Base-by-base conservation (phyloP, 2,329 filamentous ascomycete species). In the Sclerotinia borealis region DNA sequence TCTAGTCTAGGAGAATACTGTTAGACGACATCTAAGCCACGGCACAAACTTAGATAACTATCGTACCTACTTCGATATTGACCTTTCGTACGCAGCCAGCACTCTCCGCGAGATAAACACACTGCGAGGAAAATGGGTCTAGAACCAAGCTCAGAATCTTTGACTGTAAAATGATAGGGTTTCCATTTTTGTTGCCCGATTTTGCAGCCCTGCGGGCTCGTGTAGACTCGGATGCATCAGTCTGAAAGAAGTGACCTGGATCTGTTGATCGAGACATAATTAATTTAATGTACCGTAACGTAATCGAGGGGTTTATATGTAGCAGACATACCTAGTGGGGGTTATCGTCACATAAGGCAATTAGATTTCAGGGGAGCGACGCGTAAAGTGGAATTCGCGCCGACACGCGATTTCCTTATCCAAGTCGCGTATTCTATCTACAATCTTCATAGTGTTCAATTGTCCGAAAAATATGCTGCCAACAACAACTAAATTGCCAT, bases 161-260 rank as follows among this genome's bases (percentile, higher is more conserved):
- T 68, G 92, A 93, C 68, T 89, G 87, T 63, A 97, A 82, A 63
- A 81, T 81, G 69, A 97, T 85, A 4, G 93, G 95, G 65, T 86
- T 83, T 73, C 95, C 95, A 80, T 90, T 83, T 67, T 87, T 89
- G 78, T 98, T 99, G 66, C 76, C 77, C 9, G 85, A 79, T 74
- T 90, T 91, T 69, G 85, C 84, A 27, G 86, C 85, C 74, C 90
- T 91, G 67, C 92, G 73, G 25, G 72, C 70, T 78, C 83, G 72
- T 61, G 67, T 66, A 48, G 66, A 64, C 65, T 72, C 73, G 25
- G 72, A 72, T 22, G 73, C 73, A 64, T 93, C 90, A 36, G 92
- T 96, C 77, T 97, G 91, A 74, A 98, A 98, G 80, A 96, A 98
- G 73, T 95, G 86, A 36, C 89, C 87, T 59, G 87, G 83, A 72